phyloP scores from a whole-genome alignment of 1,284 basidiomycete genomes.

The Malassezia caprae region DNA sequence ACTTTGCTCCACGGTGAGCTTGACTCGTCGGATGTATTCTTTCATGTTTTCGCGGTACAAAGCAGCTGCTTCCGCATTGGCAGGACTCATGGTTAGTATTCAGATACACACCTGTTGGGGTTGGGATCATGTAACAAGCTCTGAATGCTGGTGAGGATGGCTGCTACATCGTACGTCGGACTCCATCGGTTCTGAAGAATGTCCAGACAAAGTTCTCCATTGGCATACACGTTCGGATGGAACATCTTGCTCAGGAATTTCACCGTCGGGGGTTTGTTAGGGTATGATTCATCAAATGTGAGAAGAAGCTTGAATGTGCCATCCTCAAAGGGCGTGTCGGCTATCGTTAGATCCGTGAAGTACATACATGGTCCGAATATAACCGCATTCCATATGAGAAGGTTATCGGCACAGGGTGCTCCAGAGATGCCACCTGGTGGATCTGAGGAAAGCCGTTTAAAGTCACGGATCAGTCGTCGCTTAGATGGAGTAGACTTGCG shows the following conservation, averaged over 20 bases:
- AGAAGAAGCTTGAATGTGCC: conserved; percentile 93
- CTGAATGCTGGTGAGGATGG: conserved; percentile 91
- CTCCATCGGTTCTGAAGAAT: conserved; percentile 97
- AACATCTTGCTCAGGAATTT: conserved; percentile 97
- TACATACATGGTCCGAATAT: conserved; percentile 87
- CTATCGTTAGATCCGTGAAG: conserved; percentile 50
- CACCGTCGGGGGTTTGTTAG: conserved; percentile 92
- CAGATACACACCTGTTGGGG: conserved; percentile 60
- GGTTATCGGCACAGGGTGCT: conserved; percentile 91
- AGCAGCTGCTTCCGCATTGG: conserved; percentile 93
- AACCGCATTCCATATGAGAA: conserved; percentile 99
- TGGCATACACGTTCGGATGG: conserved; percentile 96
- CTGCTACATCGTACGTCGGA: conserved; percentile 95
- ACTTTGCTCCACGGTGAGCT: conserved; percentile 53
- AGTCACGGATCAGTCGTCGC: conserved; percentile 51
- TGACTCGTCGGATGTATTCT: conserved; percentile 84
- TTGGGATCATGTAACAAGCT: conserved; percentile 93
- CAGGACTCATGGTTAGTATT: conserved; percentile 58
- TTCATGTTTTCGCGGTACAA: conserved; percentile 97
- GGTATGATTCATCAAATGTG: conserved; percentile 93
- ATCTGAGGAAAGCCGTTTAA: conserved; percentile 84
- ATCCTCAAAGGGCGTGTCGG: conserved; percentile 96
- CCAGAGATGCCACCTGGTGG: conserved; percentile 92
- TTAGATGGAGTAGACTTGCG: conserved; percentile 45
- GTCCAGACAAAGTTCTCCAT: conserved; percentile 93